phyloP scores from a whole-genome alignment of 345 rosid species.

The Moringa oleifera region DNA sequence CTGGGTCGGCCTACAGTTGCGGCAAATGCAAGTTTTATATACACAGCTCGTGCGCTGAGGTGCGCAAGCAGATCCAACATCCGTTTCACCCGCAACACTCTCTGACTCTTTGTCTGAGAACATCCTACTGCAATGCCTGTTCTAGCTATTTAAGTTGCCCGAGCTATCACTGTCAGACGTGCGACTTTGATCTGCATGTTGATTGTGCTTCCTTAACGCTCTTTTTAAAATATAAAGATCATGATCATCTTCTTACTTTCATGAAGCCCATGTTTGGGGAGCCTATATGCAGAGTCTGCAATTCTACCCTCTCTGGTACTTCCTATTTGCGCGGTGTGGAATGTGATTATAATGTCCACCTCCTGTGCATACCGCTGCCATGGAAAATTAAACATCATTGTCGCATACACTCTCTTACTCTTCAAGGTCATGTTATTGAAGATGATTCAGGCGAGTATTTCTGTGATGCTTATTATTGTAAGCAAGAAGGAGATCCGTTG shows the following conservation, averaged over 20 bases:
- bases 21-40: too few species aligned
- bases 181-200: too few species aligned
- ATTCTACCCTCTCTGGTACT: too few species aligned
- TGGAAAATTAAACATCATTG: background rate
- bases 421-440: too few species aligned
- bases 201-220: background rate
- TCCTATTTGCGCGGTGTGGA: background rate
- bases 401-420: too few species aligned
- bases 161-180: background rate
- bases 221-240: background rate
- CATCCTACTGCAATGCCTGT: background rate
- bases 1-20: too few species aligned
- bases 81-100: background rate
- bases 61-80: too few species aligned
- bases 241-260: background rate
- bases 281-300: background rate
- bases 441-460: too few species aligned
- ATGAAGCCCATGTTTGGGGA: background rate
- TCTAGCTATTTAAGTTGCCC: too few species aligned
- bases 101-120: background rate
- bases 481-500: background rate
- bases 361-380: slow-evolving; percentile 11
- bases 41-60: too few species aligned
- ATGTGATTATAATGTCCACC: too few species aligned
- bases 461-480: slow-evolving; percentile 14